phyloP scores from a whole-genome alignment of 179 eudicot species.

The Dionaea muscipula region DNA sequence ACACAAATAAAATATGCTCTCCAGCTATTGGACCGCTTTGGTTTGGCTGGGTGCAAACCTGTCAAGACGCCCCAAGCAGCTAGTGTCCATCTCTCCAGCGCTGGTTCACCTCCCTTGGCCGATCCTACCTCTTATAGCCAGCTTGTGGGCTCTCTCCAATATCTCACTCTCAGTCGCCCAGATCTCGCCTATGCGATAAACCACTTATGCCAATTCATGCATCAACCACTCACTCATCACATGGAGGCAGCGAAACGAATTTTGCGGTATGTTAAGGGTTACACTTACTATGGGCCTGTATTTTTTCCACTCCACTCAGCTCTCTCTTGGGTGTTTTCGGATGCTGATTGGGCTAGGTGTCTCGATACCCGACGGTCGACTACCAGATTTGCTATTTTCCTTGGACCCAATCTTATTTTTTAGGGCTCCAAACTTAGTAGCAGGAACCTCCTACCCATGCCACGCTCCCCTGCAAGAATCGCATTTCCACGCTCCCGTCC shows the following conservation, averaged over 20 bases:
- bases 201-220: conserved; percentile 1
- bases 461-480: no score
- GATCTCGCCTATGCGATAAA: conserved; percentile 1
- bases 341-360: conserved; percentile 1
- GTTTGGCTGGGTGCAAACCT: no score
- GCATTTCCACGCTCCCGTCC: no score
- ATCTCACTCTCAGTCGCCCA: neutral
- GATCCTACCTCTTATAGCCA: neutral
- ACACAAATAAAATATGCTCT: no score
- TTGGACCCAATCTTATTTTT: neutral
- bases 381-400: neutral
- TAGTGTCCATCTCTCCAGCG: no score
- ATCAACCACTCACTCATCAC: neutral
- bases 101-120: neutral
- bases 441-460: no score
- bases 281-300: no score
- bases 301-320: no score
- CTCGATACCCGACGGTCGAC: neutral
- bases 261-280: neutral
- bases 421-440: no score
- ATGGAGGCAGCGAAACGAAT: neutral
- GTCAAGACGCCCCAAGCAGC: no score
- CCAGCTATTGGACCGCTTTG: no score
- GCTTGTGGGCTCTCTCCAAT: conserved; percentile 2
- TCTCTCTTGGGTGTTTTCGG: neutral